Percentiles rank a stretch among this genome's conserved stretches.
Evolutionary conservation across 2,329 filamentous ascomycete genomes (phyloP).

Genomic region (Aspergillus ustus): DNA sequence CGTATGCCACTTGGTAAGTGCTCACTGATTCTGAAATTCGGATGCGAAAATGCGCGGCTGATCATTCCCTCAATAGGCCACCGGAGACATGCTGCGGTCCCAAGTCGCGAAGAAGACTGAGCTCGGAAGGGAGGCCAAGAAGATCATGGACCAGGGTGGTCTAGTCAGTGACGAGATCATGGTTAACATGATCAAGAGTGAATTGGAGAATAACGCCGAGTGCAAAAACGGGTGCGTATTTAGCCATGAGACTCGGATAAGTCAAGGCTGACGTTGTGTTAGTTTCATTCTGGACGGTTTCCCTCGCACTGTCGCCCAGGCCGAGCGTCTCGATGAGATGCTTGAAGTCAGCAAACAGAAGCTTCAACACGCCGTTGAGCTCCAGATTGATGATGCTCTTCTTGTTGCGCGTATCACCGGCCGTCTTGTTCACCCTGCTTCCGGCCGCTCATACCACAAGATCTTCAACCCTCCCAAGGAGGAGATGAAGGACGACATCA

Average conservation of each 20-base stretch:
- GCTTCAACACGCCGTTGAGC: conserved; percentile 93
- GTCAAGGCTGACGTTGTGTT: conserved; percentile 20
- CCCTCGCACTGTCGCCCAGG: conserved; percentile 93
- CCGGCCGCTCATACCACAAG: conserved; percentile 95
- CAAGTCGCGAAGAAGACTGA: conserved; percentile 97
- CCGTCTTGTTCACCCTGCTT: conserved; percentile 92
- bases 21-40: not conserved
- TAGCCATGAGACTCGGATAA: conserved; percentile 21
- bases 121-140: conserved; percentile 47
- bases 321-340: conserved; percentile 93
- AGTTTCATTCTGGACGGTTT: conserved; percentile 99
- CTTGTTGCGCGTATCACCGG: conserved; percentile 96
- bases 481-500: conserved; percentile 93
- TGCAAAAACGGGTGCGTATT: conserved; percentile 87
- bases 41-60: not conserved
- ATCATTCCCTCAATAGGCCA: conserved; percentile 66
- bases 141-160: conserved; percentile 99
- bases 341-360: conserved; percentile 76
- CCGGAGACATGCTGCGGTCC: conserved; percentile 97
- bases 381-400: conserved; percentile 93
- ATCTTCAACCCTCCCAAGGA: conserved; percentile 98
- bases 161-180: conserved; percentile 99
- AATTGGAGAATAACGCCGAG: conserved; percentile 90
- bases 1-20: conserved; percentile 87
- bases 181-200: conserved; percentile 99